Evolutionary conservation across 495 filamentous ascomycete species (phyloP).

Genomic region (Penicillium coffeae): DNA sequence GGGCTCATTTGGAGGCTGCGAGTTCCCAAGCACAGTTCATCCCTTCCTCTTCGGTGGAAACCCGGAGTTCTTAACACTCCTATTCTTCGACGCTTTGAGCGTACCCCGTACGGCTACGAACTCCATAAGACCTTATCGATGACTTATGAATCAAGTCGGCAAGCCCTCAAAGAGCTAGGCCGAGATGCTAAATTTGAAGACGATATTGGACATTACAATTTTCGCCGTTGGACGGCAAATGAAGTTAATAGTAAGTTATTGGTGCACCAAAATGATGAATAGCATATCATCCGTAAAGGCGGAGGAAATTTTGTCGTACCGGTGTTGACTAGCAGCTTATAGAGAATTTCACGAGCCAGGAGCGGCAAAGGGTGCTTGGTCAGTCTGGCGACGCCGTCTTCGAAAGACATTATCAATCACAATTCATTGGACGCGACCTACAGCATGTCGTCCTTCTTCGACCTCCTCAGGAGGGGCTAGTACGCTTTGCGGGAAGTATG

Average conservation of each 20-base stretch:
- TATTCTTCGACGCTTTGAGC: constrained; percentile 20
- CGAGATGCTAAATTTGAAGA: constrained; percentile 26
- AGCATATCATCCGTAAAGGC: background rate
- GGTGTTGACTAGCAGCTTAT: background rate
- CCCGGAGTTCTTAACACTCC: constrained; percentile 22
- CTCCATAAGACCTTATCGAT: constrained; percentile 22
- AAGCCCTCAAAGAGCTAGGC: constrained; percentile 15
- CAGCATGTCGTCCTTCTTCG: constrained; percentile 27
- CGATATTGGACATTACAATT: constrained; percentile 32
- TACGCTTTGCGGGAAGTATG: constrained; percentile 17
- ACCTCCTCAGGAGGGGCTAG: constrained; percentile 18
- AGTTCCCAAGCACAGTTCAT: constrained; percentile 21
- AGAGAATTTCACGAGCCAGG: constrained; percentile 30
- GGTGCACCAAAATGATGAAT: background rate
- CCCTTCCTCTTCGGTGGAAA: constrained; percentile 23
- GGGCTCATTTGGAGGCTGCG: constrained; percentile 25
- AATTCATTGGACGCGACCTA: constrained; percentile 26
- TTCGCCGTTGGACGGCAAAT: constrained; percentile 27
- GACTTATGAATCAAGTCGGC: constrained; percentile 19
- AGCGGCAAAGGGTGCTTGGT: constrained; percentile 27
- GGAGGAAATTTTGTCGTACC: background rate
- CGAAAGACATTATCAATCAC: constrained; percentile 28
- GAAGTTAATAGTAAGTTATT: constrained; percentile 27
- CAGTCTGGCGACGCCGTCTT: constrained; percentile 27
- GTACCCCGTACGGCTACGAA: constrained; percentile 19